Evolutionary conservation across 2,329 filamentous ascomycete species (phyloP).

Genomic region (Pseudogymnoascus sp.): DNA sequence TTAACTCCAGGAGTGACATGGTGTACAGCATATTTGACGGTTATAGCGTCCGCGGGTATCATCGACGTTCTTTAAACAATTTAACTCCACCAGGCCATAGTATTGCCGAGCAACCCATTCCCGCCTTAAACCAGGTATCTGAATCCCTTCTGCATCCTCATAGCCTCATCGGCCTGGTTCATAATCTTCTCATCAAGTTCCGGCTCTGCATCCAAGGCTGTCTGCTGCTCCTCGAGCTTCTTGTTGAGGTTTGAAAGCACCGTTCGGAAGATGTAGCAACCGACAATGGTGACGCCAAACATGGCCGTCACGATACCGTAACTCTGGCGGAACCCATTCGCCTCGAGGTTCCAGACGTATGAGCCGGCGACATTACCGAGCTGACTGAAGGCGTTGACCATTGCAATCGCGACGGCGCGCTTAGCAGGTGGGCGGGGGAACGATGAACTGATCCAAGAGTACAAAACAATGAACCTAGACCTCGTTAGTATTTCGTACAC

Average conservation of each 20-base stretch:
- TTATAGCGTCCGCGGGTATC: neutral
- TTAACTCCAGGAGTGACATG: neutral
- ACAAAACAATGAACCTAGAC: constrained; percentile 44
- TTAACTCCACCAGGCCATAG: neutral
- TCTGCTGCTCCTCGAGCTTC: constrained; percentile 38
- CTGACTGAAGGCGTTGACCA: constrained; percentile 26
- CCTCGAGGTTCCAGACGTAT: constrained; percentile 54
- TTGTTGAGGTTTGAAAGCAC: constrained; percentile 41
- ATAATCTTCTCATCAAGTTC: constrained; percentile 37
- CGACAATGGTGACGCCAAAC: constrained; percentile 51
- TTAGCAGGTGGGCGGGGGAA: constrained; percentile 19
- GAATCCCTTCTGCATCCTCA: constrained; percentile 41
- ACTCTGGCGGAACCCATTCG: constrained; percentile 54
- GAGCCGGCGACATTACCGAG: constrained; percentile 53
- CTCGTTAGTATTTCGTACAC: neutral
- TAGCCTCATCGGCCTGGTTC: constrained; percentile 37
- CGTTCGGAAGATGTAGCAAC: constrained; percentile 41
- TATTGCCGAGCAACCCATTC: neutral
- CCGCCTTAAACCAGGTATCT: constrained; percentile 36
- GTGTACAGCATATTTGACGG: neutral
- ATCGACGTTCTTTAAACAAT: constrained; percentile 1
- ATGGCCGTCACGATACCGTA: constrained; percentile 59
- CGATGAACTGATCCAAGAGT: constrained; percentile 45
- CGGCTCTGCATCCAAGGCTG: constrained; percentile 30
- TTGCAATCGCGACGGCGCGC: constrained; percentile 18